Percentiles rank a stretch among this genome's conserved stretches.
Conservation (phyloP, 352 stramenopile species). For the Globisporangium splendens region DNA sequence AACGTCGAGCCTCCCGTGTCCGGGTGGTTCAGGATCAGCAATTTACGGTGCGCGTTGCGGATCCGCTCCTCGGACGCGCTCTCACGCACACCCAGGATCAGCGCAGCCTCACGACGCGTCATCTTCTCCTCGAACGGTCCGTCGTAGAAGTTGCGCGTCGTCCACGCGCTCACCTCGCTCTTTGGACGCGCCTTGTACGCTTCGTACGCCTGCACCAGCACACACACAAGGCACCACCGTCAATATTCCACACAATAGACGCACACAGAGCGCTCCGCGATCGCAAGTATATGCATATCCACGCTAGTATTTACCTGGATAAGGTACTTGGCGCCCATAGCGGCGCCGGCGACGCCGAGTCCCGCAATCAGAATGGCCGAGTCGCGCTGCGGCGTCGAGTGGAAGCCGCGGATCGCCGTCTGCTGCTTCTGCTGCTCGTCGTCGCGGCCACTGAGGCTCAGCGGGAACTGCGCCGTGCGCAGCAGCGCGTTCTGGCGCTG, state of each 20-base stretch:
- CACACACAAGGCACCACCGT: neutral
- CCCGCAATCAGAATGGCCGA: slow-evolving; percentile 56
- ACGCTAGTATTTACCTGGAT: slow-evolving; percentile 35
- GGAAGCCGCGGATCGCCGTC: slow-evolving; percentile 44
- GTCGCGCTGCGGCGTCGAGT: slow-evolving; percentile 63
- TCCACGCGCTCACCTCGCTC: slow-evolving; percentile 63
- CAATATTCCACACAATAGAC: neutral
- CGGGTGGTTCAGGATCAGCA: slow-evolving; percentile 99
- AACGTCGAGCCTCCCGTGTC: slow-evolving; percentile 99
- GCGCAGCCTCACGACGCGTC: slow-evolving; percentile 96
- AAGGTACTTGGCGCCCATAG: slow-evolving; percentile 74
- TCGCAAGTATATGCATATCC: neutral
- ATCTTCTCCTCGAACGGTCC: slow-evolving; percentile 99
- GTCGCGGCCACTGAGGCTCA: neutral
- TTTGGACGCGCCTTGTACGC: slow-evolving; percentile 74
- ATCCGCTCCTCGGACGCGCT: slow-evolving; percentile 93
- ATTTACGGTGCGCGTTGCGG: slow-evolving; percentile 97
- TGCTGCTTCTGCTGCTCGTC: slow-evolving; percentile 5
- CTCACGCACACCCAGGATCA: slow-evolving; percentile 98
- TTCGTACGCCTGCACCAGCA: slow-evolving; percentile 45
- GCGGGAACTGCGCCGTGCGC: slow-evolving; percentile 4
- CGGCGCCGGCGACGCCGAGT: slow-evolving; percentile 62
- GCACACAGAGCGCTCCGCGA: too few relatives aligned
- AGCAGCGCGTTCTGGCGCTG: slow-evolving; percentile 9
- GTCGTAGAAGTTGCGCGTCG: slow-evolving; percentile 92